Evolutionary conservation across 176 grass and related monocot species (phyloP).

Genomic region (Bothriochloa decipiens): DNA sequence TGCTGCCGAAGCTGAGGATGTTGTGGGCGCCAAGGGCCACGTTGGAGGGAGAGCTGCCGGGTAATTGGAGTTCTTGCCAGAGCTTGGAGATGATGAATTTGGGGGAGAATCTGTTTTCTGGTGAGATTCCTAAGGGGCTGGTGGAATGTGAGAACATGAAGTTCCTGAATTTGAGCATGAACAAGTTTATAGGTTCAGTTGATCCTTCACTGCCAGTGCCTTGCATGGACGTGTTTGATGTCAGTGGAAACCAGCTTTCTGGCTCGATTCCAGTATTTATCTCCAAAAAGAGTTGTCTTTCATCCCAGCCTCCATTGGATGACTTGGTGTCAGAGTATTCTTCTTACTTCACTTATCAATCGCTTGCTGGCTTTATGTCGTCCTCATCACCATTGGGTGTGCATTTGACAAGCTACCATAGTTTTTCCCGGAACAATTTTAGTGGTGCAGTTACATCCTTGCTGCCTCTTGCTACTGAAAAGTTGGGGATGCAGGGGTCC

Average conservation of each 20-base stretch:
- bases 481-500: constrained; percentile 54
- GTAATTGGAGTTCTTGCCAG: constrained; percentile 73
- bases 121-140: constrained; percentile 64
- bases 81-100: constrained; percentile 88
- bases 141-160: constrained; percentile 68
- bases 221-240: constrained; percentile 95
- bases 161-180: constrained; percentile 80
- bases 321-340: constrained; percentile 62
- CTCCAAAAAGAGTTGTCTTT: constrained; percentile 52
- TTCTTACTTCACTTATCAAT: constrained; percentile 60
- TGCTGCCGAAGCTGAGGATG: constrained; percentile 78
- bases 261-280: constrained; percentile 62
- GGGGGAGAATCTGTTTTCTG: constrained; percentile 80
- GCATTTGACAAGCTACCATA: constrained; percentile 75
- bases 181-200: constrained; percentile 74
- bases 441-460: constrained; percentile 58
- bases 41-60: constrained; percentile 66
- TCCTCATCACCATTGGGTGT: neutral
- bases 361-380: constrained; percentile 45
- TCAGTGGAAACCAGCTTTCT: constrained; percentile 81
- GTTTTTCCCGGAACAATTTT: constrained; percentile 91
- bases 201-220: constrained; percentile 65
- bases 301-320: constrained; percentile 49
- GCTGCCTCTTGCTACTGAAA: constrained; percentile 63
- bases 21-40: constrained; percentile 88